These are phyloP conservation scores for Papiliotrema nemorosa DNA, from an alignment of 1,284 basidiomycete species.

Conservation along the genomic window DNA sequence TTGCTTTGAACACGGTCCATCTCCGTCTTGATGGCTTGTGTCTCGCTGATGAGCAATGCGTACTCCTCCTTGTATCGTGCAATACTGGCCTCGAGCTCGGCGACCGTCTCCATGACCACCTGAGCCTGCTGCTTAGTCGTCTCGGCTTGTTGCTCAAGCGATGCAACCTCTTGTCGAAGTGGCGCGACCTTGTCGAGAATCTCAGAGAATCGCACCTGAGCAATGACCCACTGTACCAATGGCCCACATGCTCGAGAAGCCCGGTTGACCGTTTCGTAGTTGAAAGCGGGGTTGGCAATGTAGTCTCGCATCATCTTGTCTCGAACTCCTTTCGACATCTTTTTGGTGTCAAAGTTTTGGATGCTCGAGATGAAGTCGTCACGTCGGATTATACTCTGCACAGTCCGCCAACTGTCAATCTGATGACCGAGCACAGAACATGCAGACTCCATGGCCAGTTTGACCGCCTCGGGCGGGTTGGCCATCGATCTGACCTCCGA, in stretches of 20 bases:
- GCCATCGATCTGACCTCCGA: conserved; percentile 98
- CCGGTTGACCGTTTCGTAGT: conserved; percentile 91
- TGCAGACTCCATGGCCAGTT: conserved; percentile 97
- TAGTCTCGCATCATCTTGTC: conserved; percentile 94
- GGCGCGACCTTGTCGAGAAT: conserved; percentile 98
- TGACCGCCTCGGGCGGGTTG: conserved; percentile 96
- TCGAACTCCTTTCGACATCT: conserved; percentile 85
- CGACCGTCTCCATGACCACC: conserved; percentile 86
- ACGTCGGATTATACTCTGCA: conserved; percentile 92
- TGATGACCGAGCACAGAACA: conserved; percentile 97
- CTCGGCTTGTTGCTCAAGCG: conserved; percentile 85
- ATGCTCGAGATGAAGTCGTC: conserved; percentile 98
- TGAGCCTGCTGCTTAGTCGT: conserved; percentile 88
- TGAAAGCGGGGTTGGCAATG: conserved; percentile 84
- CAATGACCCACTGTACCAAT: conserved; percentile 96
- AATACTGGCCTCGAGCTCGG: conserved; percentile 90
- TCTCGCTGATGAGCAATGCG: conserved; percentile 93
- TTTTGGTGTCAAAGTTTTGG: conserved; percentile 93
- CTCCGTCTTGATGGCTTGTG: conserved; percentile 93
- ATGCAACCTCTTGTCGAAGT: conserved; percentile 90
- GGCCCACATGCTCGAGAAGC: conserved; percentile 98
- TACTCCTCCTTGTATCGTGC: conserved; percentile 96
- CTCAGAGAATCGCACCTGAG: conserved; percentile 95
- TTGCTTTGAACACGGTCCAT: conserved; percentile 98
- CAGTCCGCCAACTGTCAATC: conserved; percentile 88